Base-by-base conservation (phyloP, 805 yeast species). In the Wickerhamiella australiensis region DNA sequence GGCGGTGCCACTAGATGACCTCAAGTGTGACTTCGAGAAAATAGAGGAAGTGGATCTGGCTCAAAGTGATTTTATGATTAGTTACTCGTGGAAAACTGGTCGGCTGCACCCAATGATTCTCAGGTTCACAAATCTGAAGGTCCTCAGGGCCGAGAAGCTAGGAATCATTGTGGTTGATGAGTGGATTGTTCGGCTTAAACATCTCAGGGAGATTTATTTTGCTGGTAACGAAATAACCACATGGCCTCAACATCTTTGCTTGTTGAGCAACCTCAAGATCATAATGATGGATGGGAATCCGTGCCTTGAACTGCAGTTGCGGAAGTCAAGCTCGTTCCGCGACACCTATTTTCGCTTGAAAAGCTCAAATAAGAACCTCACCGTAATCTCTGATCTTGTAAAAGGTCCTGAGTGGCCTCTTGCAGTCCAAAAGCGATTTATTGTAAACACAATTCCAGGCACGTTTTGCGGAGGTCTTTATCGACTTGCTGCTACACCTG, bases 201-300 rank as follows among this genome's bases (percentile, higher is more conserved):
- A 58, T 33, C 56, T 61, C 18, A 35, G 42, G 22, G 59, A 53
- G 9, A 21, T 60, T 17, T 47, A 55, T n/a, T 54, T 61, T 2
- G 48, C 54, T 9, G 53, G 54, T 17, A 61, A 61, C 42, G 36
- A 50, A n/a, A 60, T 61, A 27, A 46, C 58, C 3, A 57, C 60
- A 9, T 61, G 65, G 65, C 65, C 65, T 2, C 55, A 53, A 36
- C 61, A 56, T 35, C 53, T 61, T 20, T 54, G 50, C 2, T 20
- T 49, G 8, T 42, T 60, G 37, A 49, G 51, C 2, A 50, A 56
- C 20, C 54, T 61, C 11, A 26, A 47, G 23, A 56, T 57, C 12
- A 33, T 61, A 13, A 53, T 52, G 12, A 46, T 61, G 38, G 61
- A 57, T 12, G 64, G 63, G 0, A 61, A 60, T 49, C 65, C 65